phyloP scores from a whole-genome alignment of 768 basidiomycete genomes.

The Leccinum barrowsii region DNA sequence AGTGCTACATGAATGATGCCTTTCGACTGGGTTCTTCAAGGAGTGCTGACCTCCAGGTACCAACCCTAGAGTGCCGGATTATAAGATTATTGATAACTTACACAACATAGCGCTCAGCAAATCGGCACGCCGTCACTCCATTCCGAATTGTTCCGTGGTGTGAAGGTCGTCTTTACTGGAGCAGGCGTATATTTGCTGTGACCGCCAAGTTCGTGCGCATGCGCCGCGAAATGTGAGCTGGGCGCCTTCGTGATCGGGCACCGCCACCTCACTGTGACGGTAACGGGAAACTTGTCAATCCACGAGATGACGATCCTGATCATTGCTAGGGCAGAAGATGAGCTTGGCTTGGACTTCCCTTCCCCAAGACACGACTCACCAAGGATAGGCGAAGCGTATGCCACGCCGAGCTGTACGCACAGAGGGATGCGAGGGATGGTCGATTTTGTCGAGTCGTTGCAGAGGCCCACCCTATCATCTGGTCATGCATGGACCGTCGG shows the following conservation, averaged over 20 bases:
- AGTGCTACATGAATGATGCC: slow-evolving; percentile 4
- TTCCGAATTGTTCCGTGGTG: slow-evolving; percentile 8
- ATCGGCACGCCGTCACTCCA: slow-evolving; percentile 24
- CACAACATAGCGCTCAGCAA: not conserved
- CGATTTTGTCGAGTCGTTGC: slow-evolving; percentile 28
- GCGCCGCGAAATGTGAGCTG: slow-evolving; percentile 25
- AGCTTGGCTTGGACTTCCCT: not conserved
- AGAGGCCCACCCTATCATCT: slow-evolving; percentile 17
- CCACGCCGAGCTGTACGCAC: slow-evolving; percentile 25
- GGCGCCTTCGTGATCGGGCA: slow-evolving; percentile 31
- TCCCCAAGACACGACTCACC: slow-evolving; percentile 20
- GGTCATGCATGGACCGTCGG: slow-evolving; percentile 30
- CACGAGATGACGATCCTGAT: slow-evolving; percentile 22
- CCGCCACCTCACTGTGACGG: slow-evolving; percentile 21
- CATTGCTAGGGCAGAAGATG: slow-evolving; percentile 6
- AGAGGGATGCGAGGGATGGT: slow-evolving; percentile 21
- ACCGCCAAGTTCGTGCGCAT: slow-evolving; percentile 17
- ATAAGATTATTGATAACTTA: not conserved
- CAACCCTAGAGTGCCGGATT: slow-evolving; percentile 5
- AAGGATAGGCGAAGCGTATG: slow-evolving; percentile 25
- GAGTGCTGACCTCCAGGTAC: slow-evolving; percentile 7
- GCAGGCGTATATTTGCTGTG: slow-evolving; percentile 11
- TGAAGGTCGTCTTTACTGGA: slow-evolving; percentile 5
- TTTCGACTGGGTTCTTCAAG: not conserved
- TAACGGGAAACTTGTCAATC: slow-evolving; percentile 29